Conservation (phyloP, 768 basidiomycete species). For the Lanmaoa pseudosensibilis region DNA sequence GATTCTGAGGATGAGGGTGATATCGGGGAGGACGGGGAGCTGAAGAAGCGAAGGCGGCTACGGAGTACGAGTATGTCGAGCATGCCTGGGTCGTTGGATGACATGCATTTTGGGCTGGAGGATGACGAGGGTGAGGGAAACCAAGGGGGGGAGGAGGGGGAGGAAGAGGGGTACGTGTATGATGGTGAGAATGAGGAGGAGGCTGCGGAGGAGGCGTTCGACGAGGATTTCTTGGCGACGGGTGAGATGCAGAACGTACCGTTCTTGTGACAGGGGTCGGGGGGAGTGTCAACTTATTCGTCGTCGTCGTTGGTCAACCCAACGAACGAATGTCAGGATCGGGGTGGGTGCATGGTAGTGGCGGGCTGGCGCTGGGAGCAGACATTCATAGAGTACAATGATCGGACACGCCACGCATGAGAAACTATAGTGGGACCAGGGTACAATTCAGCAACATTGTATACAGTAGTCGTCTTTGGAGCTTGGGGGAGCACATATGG, state of each 20-base stretch:
- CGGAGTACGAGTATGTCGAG: slow-evolving; percentile 71
- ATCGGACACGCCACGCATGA: slow-evolving; percentile 3
- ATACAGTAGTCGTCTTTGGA: not conserved
- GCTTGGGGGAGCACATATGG: not conserved
- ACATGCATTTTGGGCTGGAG: slow-evolving; percentile 55
- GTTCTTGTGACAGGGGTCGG: slow-evolving; percentile 44
- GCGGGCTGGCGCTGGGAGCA: not conserved
- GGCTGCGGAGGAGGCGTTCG: slow-evolving; percentile 70
- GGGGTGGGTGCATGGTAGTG: not conserved
- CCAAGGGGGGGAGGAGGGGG: slow-evolving; percentile 31
- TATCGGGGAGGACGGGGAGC: slow-evolving; percentile 37
- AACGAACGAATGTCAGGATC: not conserved
- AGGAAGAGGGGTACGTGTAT: slow-evolving; percentile 34
- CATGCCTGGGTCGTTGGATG: slow-evolving; percentile 83
- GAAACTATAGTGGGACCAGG: not conserved
- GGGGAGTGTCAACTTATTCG: not conserved
- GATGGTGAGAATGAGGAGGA: slow-evolving; percentile 54
- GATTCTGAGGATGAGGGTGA: slow-evolving; percentile 52
- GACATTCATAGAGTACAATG: not conserved
- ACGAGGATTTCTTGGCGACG: slow-evolving; percentile 76
- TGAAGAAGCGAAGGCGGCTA: slow-evolving; percentile 39
- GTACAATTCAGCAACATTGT: not conserved
- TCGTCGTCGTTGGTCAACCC: not conserved
- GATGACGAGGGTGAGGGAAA: slow-evolving; percentile 48
- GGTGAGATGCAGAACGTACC: slow-evolving; percentile 83